phyloP scores from a whole-genome alignment of 164 flowering plant genomes.

The Taxillus chinensis region DNA sequence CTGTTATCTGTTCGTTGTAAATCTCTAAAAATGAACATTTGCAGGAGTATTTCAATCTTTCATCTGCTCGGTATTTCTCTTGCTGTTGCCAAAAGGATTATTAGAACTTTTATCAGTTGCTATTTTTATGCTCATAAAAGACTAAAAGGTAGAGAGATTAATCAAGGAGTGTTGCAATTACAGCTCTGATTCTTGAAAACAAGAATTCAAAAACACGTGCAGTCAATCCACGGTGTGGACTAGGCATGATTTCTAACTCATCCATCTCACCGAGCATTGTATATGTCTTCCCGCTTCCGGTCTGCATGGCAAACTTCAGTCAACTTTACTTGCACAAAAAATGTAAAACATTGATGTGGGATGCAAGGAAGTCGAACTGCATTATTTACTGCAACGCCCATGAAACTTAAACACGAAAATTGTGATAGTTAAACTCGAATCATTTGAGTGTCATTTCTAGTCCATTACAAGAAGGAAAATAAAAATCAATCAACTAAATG shows the following conservation, averaged over 20 bases:
- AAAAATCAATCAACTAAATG: too few relatives aligned
- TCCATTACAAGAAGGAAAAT: too few relatives aligned
- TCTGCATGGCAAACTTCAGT: conserved; percentile 31
- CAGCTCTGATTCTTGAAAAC: conserved; percentile 93
- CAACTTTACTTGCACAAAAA: conserved; percentile 1
- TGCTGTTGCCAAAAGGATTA: conserved; percentile 43
- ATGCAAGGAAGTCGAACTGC: neutral
- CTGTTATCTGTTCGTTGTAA: conserved; percentile 95
- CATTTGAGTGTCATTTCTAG: too few relatives aligned
- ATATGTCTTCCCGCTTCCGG: conserved; percentile 96
- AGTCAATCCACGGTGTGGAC: conserved; percentile 87
- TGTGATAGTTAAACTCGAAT: too few relatives aligned
- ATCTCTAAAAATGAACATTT: conserved; percentile 97
- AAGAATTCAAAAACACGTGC: conserved; percentile 91
- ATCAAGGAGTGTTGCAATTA: conserved; percentile 19
- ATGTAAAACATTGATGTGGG: neutral
- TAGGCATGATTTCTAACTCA: conserved; percentile 61
- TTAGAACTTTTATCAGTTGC: conserved; percentile 3
- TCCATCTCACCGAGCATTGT: conserved; percentile 96
- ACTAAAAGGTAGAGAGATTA: conserved; percentile 5
- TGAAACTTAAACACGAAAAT: too few relatives aligned
- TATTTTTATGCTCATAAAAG: neutral
- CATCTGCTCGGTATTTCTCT: conserved; percentile 86
- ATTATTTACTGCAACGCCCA: too few relatives aligned
- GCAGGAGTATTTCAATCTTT: conserved; percentile 69